A percentile compares a stretch with the other conserved stretches of the same genome.
Conservation (phyloP, 2,329 filamentous ascomycete genomes). For the Penicillium frequentans region DNA sequence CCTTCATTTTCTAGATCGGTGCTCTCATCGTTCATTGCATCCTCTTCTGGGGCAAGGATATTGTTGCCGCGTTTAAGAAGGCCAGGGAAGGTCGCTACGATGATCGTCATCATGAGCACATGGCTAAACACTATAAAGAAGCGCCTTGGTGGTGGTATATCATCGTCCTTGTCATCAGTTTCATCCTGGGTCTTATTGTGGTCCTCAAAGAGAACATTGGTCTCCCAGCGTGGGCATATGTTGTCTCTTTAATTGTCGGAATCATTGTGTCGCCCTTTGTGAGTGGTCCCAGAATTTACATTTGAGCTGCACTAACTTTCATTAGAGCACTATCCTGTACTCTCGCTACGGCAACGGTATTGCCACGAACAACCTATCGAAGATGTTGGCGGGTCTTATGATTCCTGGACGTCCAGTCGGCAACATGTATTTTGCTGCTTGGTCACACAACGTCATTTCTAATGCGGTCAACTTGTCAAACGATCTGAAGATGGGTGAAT, state of each 20-base stretch:
- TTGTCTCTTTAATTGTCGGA: constrained; percentile 33
- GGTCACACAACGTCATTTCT: constrained; percentile 58
- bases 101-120: constrained; percentile 55
- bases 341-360: constrained; percentile 16
- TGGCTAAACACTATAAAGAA: constrained; percentile 56
- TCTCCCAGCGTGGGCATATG: constrained; percentile 34
- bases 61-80: constrained; percentile 50
- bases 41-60: constrained; percentile 58
- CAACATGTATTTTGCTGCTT: constrained; percentile 61
- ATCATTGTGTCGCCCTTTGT: constrained; percentile 22
- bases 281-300: constrained; percentile 4
- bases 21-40: constrained; percentile 54
- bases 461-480: constrained; percentile 53
- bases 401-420: constrained; percentile 54
- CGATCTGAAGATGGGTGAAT: constrained; percentile 61
- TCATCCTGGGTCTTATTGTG: constrained; percentile 28
- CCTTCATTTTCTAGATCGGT: constrained; percentile 47
- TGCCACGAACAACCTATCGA: constrained; percentile 52
- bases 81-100: constrained; percentile 45
- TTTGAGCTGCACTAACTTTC: background rate
- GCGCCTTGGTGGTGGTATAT: constrained; percentile 40
- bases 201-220: constrained; percentile 33
- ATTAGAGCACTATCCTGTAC: constrained; percentile 43
- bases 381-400: constrained; percentile 56
- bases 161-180: constrained; percentile 27